These are phyloP conservation scores for Gossypium davidsonii DNA, from an alignment of 441 rosid species.

Conservation along the genomic window DNA sequence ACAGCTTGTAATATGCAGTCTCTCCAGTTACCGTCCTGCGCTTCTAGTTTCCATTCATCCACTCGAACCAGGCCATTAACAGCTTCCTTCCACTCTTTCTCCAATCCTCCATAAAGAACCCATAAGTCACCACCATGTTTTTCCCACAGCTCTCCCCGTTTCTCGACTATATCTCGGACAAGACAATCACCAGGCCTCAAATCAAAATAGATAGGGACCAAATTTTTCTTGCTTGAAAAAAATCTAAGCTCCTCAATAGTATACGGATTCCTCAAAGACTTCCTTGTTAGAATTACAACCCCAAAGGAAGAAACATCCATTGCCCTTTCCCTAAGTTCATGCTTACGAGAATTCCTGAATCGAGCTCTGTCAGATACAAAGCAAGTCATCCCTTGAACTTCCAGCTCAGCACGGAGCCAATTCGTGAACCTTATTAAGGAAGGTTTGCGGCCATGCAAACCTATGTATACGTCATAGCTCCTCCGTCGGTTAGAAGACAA, in stretches of 20 bases:
- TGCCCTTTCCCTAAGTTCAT: conserved; percentile 59
- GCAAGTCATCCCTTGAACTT: conserved; percentile 87
- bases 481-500: conserved; percentile 54
- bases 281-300: conserved; percentile 64
- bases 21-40: conserved; percentile 87
- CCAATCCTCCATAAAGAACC: conserved; percentile 74
- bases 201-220: conserved; percentile 81
- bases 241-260: conserved; percentile 77
- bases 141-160: conserved; percentile 91
- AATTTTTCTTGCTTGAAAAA: conserved; percentile 74
- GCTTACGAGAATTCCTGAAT: conserved; percentile 64
- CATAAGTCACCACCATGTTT: conserved; percentile 82
- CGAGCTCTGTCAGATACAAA: conserved; percentile 73
- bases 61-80: conserved; percentile 56
- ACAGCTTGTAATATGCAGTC: conserved; percentile 72
- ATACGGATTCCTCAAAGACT: conserved; percentile 69
- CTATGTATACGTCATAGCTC: conserved; percentile 79
- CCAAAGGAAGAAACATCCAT: conserved; percentile 89
- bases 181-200: conserved; percentile 72
- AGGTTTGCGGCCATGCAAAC: conserved; percentile 76
- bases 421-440: conserved; percentile 63
- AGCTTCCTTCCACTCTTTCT: conserved; percentile 92
- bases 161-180: conserved; percentile 87
- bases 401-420: conserved; percentile 86
- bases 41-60: conserved; percentile 90